Evolutionary conservation across 202 grass and related monocot genomes (phyloP), one percentile per base, ranked within the genome.

Genomic region (Tripidium arundinaceum): DNA sequence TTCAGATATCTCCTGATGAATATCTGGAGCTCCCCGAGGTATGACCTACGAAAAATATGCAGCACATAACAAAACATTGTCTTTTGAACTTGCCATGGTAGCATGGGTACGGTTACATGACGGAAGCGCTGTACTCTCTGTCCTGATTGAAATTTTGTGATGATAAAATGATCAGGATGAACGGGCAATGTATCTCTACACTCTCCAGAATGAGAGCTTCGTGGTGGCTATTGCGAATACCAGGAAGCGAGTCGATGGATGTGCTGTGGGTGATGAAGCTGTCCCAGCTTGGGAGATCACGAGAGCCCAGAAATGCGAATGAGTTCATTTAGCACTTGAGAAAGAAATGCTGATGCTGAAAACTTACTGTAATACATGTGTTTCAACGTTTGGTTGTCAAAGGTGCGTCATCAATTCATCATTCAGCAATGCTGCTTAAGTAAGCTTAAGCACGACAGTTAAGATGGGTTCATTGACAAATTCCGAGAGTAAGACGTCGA

Each of bases 1-100:
- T 98, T 79, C 92, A 98, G 27, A 98, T 98, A 76, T 93, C 86
- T 24, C 90, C 95, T 37, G 92, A 93, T 42, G 95, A 98, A 84
- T 98, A 87, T 78, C 68, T 86, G 39, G 81, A 65, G 36, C 92
- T 94, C 62, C 84, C 95, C 62, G 90, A 92, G 94, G 94, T 98
- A 90, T 77, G 46, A 58, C 47, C 62, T 76, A 9, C 0, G 1
- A 71, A 68, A 22, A 64, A 64, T 27, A 5, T 24, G 4, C 40
- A 50, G 19, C 7, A 46, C 8, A 28, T 67, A 7, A 55, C 24
- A 36, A 19, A 57, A n/a, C 29, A 15, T 59, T 11, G 9, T n/a
- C 37, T 57, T 78, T 78, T n/a, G 26, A 13, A 2, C 19, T 66
- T 66, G 60, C 31, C 61, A 66, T 47, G 34, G 42, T 40, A 52